Evolutionary conservation across 148 eudicot species (phyloP), one percentile per base, ranked within the genome.

Genomic region (Silene conica): DNA sequence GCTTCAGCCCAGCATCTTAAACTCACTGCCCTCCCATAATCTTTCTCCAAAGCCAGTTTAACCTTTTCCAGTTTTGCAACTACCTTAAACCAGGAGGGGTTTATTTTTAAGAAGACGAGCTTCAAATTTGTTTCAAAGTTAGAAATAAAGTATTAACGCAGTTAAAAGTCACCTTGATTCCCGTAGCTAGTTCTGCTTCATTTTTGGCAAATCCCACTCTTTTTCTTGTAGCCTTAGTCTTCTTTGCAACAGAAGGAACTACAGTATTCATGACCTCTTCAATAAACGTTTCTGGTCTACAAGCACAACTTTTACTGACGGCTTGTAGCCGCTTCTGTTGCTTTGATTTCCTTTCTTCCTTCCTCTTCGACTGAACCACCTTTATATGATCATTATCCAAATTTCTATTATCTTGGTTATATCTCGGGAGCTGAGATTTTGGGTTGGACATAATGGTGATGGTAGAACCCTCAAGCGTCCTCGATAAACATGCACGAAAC

Each of bases 1-100:
- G 90, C 98, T 87, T 86, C 85, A 25, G 98, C 98, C 98, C 98
- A 93, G 73, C 78, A 78, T 72, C 82, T 86, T 60, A 86, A 76
- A 73, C 81, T 89, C 75, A 82, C 87, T 63, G 80, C 64, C 78
- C 61, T 76, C 55, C 94, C 94, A 41, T 85, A 80, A 82, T 89
- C 92, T 77, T 85, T 81, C 85, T 93, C 96, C 78, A 90, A 20
- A 41, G 74, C 3, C 23, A 48, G 71, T 83, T 77, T 89, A 46
- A 93, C 81, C 77, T 81, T 89, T 82, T 93, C 94, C 87, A 93
- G 80, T 66, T 85, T 67, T 41, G 91, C 88, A 81, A 87, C 85
- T 87, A 87, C 82, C 98, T 93, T 87, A 68, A 34, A 76, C 73
- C 76, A 45, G 43, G 21, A 81, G 58, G 43, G 46, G 48, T 61